A percentile compares a stretch with the other conserved stretches of the same genome.
Evolutionary conservation across 2,329 filamentous ascomycete genomes (phyloP).

Genomic region (Monosporascus sp.): DNA sequence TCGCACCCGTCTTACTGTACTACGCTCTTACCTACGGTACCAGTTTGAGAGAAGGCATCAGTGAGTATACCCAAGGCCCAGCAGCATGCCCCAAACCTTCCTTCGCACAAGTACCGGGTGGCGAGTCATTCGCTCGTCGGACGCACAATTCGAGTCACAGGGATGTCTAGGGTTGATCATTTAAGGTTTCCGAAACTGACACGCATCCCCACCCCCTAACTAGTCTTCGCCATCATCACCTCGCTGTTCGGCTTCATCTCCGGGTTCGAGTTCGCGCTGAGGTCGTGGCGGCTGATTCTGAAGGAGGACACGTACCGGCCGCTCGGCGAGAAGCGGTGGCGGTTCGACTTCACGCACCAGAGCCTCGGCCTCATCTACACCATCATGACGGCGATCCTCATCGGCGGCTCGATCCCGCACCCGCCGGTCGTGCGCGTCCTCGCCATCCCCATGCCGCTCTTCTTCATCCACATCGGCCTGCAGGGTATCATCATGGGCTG

Average conservation of each 20-base stretch:
- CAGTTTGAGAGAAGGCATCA: slow-evolving; percentile 28
- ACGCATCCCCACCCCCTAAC: slow-evolving; percentile 16
- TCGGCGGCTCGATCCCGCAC: slow-evolving; percentile 46
- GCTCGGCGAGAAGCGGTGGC: slow-evolving; percentile 42
- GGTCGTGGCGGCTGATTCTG: slow-evolving; percentile 42
- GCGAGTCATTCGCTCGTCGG: no score
- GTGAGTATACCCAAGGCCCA: slow-evolving; percentile 13
- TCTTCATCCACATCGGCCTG: slow-evolving; percentile 42
- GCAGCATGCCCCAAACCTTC: no score
- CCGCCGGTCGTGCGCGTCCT: slow-evolving; percentile 44
- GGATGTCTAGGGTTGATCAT: no score
- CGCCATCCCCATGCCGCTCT: slow-evolving; percentile 46
- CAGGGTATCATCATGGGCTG: slow-evolving; percentile 36
- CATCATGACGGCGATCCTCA: slow-evolving; percentile 43
- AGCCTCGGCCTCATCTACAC: slow-evolving; percentile 42
- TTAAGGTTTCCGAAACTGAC: slow-evolving; percentile 3
- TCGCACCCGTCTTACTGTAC: slow-evolving; percentile 48
- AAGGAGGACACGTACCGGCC: slow-evolving; percentile 46
- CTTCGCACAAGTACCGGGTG: no score
- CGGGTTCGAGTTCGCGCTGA: slow-evolving; percentile 46
- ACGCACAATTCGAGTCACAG: no score
- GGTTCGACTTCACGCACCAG: slow-evolving; percentile 44
- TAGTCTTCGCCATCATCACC: slow-evolving; percentile 47
- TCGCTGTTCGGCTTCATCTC: slow-evolving; percentile 52
- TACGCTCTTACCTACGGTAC: slow-evolving; percentile 41